Evolutionary conservation across 306 rosid species (phyloP).

Genomic region (Boehmeria nivea): DNA sequence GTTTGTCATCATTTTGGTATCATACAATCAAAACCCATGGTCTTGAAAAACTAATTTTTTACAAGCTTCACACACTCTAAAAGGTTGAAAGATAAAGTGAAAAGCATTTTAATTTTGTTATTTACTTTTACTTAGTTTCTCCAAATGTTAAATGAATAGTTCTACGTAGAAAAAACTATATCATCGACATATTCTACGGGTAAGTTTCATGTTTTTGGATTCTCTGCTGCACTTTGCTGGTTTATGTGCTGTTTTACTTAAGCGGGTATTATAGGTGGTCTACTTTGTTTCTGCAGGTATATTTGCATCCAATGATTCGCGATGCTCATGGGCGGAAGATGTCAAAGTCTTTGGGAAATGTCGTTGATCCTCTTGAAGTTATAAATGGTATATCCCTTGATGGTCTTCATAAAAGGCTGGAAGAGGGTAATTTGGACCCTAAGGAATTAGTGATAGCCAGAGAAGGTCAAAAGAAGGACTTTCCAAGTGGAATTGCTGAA

Average conservation of each 20-base stretch:
- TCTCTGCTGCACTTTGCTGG: background rate
- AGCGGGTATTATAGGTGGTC: too few species aligned
- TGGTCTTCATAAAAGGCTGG: constrained; percentile 79
- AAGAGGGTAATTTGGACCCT: constrained; percentile 82
- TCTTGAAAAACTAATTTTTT: too few species aligned
- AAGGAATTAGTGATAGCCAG: constrained; percentile 64
- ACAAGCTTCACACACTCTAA: background rate
- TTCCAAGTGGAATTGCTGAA: constrained; percentile 85
- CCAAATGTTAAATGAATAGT: too few species aligned
- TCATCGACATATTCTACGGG: background rate
- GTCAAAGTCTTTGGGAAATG: constrained; percentile 98
- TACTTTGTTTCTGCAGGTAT: constrained; percentile 48
- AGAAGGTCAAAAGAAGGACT: constrained; percentile 87
- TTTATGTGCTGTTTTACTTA: background rate
- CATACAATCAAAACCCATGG: too few species aligned
- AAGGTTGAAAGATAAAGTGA: background rate
- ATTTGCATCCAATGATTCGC: constrained; percentile 97
- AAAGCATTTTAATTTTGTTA: too few species aligned
- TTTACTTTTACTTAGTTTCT: too few species aligned
- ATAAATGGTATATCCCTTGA: constrained; percentile 74
- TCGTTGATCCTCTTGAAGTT: constrained; percentile 90
- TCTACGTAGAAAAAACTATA: too few species aligned
- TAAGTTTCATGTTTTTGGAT: background rate
- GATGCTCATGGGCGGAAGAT: constrained; percentile 99
- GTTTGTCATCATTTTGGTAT: constrained; percentile 28